Percentiles rank a stretch among this genome's conserved stretches.
Evolutionary conservation across 331 rosid species (phyloP).

Genomic region (Ulmus americana): DNA sequence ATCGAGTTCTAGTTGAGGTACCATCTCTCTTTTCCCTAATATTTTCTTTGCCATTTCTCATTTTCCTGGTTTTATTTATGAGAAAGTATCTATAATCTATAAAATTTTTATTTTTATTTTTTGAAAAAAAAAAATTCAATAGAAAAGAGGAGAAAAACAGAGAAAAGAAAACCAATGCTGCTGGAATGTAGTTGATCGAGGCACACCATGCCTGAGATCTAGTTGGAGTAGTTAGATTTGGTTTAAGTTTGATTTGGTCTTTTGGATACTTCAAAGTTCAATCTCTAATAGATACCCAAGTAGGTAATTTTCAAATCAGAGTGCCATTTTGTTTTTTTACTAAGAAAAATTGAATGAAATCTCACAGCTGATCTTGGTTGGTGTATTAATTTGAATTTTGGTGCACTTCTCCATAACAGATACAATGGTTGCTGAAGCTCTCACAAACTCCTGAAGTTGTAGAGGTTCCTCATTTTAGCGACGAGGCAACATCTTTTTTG

Average conservation of each 20-base stretch:
- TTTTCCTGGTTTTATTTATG: not conserved
- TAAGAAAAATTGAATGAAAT: too few species aligned
- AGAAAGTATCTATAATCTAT: not conserved
- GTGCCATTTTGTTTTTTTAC: not conserved
- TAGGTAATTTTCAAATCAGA: not conserved
- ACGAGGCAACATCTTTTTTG: slow-evolving; percentile 46
- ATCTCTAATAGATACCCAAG: too few species aligned
- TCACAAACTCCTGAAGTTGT: slow-evolving; percentile 57
- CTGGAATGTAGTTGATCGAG: not conserved
- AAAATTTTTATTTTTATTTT: not conserved
- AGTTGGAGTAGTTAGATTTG: not conserved
- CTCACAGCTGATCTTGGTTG: not conserved
- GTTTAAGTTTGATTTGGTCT: not conserved
- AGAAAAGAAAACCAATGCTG: not conserved
- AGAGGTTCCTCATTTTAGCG: slow-evolving; percentile 72
- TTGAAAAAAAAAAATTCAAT: not conserved
- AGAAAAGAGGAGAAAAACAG: not conserved
- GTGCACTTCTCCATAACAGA: slow-evolving; percentile 31
- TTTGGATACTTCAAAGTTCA: too few species aligned
- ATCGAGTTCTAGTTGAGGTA: slow-evolving; percentile 82
- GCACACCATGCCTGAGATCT: not conserved
- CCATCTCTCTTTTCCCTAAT: not conserved
- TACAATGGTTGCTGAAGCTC: slow-evolving; percentile 71
- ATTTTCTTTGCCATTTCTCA: not conserved
- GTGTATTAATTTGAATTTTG: slow-evolving; percentile 1